Base-by-base conservation (phyloP, 495 filamentous ascomycete genomes). In the Penicillium malachiteum region DNA sequence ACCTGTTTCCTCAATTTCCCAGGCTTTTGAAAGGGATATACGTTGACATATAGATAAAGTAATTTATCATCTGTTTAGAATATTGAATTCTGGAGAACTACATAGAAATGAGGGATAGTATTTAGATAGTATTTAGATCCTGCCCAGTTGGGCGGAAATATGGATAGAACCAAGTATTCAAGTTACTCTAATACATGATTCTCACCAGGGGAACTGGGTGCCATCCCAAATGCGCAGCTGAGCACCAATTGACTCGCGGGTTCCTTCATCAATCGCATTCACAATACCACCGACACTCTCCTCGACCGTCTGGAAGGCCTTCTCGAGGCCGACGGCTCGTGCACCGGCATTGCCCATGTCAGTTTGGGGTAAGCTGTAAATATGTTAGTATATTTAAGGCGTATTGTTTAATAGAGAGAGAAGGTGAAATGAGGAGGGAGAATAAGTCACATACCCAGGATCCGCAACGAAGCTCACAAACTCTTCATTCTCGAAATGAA, bases 311-410 rank as follows among this genome's bases (percentile, higher is more conserved):
- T 60, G 39, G 7, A 57, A 42, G 1, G 76, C 74, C 40, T 68
- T 30, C 18, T 71, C 65, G 9, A 75, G 11, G 1, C 77, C 75
- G 26, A 69, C 63, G 2, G 3, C 47, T 26, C 58, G 31, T 5
- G 74, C 76, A 5, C 59, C 74, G 2, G 47, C 30, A 57, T 79
- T 77, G 10, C 75, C 78, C 63, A 80, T 65, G 3, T 80, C 75
- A 10, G 74, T 82, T 48, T 72, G 62, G 17, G 68, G 68, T 49
- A 65, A 78, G 44, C 44, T 47, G 18, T 10, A 26, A 16, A 26
- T 47, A n/a, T 18, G 26, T 47, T 32, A 47, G 9, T 32, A 18
- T 46, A 31, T 30, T 6, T 18, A 12, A 30, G 14, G 26, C 16
- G 6, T 3, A 46, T n/a, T 31, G 43, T 48, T 12, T 5, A 8